These are phyloP conservation scores for Panicum miliaceum DNA, from an alignment of 176 grass and related monocot species.

Conservation along the genomic window DNA sequence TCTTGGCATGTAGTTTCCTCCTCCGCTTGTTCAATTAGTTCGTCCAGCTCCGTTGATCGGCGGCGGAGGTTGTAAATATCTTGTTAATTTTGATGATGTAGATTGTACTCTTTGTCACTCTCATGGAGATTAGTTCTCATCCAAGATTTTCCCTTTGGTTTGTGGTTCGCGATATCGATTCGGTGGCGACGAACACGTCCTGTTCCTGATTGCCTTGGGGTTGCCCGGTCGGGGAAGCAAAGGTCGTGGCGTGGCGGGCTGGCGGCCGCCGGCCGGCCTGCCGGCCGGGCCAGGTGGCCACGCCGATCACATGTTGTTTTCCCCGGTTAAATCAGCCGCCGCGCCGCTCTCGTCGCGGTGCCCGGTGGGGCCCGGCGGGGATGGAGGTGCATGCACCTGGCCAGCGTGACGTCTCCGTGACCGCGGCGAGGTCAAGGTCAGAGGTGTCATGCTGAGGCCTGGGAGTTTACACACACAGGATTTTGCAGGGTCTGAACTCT, in stretches of 20 bases:
- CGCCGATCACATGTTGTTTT: conserved; percentile 39
- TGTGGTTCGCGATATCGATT: background rate
- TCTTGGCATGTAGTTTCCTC: background rate
- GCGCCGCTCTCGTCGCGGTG: background rate
- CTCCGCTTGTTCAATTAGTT: background rate
- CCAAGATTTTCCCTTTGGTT: background rate
- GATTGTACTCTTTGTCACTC: background rate
- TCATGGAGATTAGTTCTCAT: background rate
- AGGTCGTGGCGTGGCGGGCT: background rate
- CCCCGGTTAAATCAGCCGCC: background rate
- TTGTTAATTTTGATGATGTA: conserved; percentile 5
- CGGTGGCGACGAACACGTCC: background rate
- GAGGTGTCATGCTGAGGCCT: conserved; percentile 30
- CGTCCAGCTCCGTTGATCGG: background rate
- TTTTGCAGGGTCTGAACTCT: background rate
- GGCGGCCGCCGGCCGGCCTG: background rate
- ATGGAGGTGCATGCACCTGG: background rate
- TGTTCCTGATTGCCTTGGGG: background rate
- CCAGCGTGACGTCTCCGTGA: background rate
- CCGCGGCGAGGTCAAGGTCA: conserved; percentile 27
- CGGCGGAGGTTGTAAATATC: conserved; percentile 43
- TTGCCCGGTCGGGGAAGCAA: conserved; percentile 36
- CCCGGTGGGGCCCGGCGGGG: background rate
- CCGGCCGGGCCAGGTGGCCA: conserved; percentile 19
- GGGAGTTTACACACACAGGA: background rate